Evolutionary conservation across 805 yeast species (phyloP), one percentile per base, ranked within the genome.

Genomic region (Pichia membranifaciens): DNA sequence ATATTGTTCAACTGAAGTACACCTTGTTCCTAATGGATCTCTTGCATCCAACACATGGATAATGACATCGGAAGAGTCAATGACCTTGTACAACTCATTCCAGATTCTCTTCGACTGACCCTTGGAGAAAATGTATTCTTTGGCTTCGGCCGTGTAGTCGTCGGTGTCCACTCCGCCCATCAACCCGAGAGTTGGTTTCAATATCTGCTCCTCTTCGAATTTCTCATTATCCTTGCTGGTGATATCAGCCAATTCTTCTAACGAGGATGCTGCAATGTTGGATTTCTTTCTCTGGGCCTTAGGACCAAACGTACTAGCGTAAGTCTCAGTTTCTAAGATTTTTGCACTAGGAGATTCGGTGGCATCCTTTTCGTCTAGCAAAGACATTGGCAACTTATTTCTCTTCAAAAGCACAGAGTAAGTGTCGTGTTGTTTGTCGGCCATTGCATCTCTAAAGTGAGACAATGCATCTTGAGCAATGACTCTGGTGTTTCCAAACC

Each of bases 51-150:
- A 72, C 21, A 93, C 99, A 59, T 93, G 97, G 51, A 91, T 86
- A 35, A 91, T 96, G 38, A 91, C 97, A 71, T 91, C 99, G 0
- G 97, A 88, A 10, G 98, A 91, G 68, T 91, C 99, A 57, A 91
- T 89, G 43, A 91, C 99, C 65, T 91, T 91, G 69, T 93, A 91
- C 51, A 91, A 74, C 66, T 91, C 99, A 67, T 93, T 93, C 99
- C 99, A 91, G 57, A 91, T 91, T 72, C 99, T 85, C 70, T 91
- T 91, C 41, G 97, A 89, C 71, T 91, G 99, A 59, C 99, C 99
- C 66, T 91, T 91, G 63, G 84, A 82, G 75, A 91, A 91, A 67
- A 91, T 90, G 51, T 93, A 90, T 67, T 93, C 99, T 64, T 87
- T 89, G 35, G 97, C 96, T 58, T 87, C 93, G 58, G 82, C 83